A percentile compares a stretch with the other conserved stretches of the same genome.
phyloP scores from a whole-genome alignment of 108 stramenopile genomes.

The Nannochloropsis gaditana region DNA sequence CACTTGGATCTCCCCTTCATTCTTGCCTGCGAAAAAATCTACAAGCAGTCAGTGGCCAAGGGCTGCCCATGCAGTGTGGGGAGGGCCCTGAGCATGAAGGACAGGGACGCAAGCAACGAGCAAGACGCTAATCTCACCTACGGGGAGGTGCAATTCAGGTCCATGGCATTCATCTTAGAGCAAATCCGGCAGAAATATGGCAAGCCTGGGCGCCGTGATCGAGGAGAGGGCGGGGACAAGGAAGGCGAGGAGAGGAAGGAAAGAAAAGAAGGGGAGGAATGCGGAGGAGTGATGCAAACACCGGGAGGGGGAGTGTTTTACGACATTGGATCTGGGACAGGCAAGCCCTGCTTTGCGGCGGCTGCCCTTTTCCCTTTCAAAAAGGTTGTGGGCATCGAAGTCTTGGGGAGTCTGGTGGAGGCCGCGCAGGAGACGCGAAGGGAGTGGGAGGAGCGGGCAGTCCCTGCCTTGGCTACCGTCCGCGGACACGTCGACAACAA shows the following conservation, averaged over 20 bases:
- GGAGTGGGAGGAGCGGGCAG: slow-evolving; percentile 6
- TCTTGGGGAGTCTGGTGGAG: background rate
- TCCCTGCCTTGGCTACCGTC: background rate
- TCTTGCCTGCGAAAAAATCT: slow-evolving; percentile 7
- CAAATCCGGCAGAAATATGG: background rate
- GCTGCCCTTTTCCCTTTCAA: background rate
- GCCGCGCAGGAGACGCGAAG: background rate
- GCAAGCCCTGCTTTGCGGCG: slow-evolving; percentile 5
- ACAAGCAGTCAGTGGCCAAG: background rate
- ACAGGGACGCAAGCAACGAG: background rate
- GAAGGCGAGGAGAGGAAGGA: background rate
- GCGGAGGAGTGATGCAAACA: background rate
- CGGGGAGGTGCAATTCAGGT: background rate
- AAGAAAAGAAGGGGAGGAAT: background rate
- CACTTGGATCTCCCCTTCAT: background rate
- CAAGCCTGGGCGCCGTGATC: background rate
- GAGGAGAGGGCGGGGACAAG: background rate
- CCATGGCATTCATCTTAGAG: background rate
- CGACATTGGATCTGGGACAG: background rate
- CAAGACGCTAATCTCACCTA: background rate
- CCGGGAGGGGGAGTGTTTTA: background rate
- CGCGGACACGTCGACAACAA: too few relatives aligned
- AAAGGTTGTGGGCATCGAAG: background rate
- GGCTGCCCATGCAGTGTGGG: background rate
- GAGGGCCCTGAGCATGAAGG: background rate